These are phyloP conservation scores for Tuber indicum DNA, from an alignment of 495 filamentous ascomycete species.

Conservation along the genomic window DNA sequence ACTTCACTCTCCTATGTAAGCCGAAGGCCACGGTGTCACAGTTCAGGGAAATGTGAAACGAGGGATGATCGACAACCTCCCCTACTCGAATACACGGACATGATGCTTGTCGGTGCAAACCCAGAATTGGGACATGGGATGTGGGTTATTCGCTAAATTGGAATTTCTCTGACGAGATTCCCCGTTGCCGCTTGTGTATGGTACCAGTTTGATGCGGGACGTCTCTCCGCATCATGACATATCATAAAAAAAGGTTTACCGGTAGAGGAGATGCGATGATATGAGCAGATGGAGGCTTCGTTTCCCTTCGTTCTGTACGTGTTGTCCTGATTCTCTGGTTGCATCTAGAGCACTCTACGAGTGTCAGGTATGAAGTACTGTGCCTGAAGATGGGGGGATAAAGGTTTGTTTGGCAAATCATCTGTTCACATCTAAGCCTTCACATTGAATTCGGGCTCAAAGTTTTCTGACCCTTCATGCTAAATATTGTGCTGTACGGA, in stretches of 20 bases:
- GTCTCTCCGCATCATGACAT: constrained; percentile 2
- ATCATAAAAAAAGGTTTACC: background rate
- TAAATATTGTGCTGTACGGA: background rate
- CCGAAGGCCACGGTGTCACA: constrained; percentile 1
- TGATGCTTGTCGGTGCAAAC: background rate
- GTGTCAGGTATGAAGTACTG: background rate
- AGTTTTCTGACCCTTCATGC: background rate
- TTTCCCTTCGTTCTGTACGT: background rate
- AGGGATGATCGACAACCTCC: background rate
- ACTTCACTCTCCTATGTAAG: background rate
- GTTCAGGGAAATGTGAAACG: background rate
- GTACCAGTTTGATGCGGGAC: background rate
- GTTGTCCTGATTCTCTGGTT: background rate
- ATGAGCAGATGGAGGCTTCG: background rate
- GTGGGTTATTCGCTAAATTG: background rate
- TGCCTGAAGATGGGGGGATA: background rate
- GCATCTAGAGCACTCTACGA: background rate
- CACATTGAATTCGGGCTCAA: background rate
- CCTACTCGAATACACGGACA: background rate
- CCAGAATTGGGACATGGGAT: background rate
- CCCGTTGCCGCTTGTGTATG: background rate
- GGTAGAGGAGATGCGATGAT: background rate
- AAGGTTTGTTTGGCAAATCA: background rate
- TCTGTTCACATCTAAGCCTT: background rate
- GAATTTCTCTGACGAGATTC: background rate